Evolutionary conservation across 208 protist species (phyloP), one percentile per base, ranked within the genome.

Genomic region (Wallacemonas sp.): DNA sequence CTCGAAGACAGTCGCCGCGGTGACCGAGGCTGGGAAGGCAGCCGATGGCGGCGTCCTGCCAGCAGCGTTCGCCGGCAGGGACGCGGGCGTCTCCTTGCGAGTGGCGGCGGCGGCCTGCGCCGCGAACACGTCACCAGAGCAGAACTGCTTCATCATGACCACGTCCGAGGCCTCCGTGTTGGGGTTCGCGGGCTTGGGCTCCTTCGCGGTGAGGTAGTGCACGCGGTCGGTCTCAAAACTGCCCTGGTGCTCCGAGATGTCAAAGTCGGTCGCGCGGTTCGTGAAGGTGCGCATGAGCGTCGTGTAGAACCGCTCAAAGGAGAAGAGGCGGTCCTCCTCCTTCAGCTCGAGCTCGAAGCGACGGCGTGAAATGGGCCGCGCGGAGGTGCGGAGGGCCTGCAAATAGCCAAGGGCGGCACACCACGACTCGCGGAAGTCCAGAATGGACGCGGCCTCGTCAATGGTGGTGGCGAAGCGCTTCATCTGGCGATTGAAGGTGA

Each of bases 401-500:
- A 97, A 74, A 65, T 84, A 91, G 23, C 88, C 81, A 20, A 95
- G 63, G 3, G 82, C 79, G 18, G 62, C 29, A 72, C 87, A 89
- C 67, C 81, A 81, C 49, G 73, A 75, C 67, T 94, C 82, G 23
- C 91, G 86, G 72, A 94, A 94, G 72, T 94, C 80, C 28, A 97
- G 77, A 65, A 97, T 88, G 54, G 76, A 65, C 32, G 77, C 81
- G 28, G 89, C 89, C 39, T 92, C 84, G 29, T 74, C 71, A 67
- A 94, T 81, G 63, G 63, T 70, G 33, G 93, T 81, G 23, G 77
- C 64, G 52, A 91, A 89, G 39, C 91, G 91, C 81, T 94, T 94
- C 83, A 92, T 91, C 55, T 94, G 89, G 16, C 77, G 65, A 70
- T 97, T 94, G 77, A 84, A 89, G 8, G 83, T 86, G 29, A 97